Conservation (phyloP, 73 alveolate species). For the Durusdinium trenchii region DNA sequence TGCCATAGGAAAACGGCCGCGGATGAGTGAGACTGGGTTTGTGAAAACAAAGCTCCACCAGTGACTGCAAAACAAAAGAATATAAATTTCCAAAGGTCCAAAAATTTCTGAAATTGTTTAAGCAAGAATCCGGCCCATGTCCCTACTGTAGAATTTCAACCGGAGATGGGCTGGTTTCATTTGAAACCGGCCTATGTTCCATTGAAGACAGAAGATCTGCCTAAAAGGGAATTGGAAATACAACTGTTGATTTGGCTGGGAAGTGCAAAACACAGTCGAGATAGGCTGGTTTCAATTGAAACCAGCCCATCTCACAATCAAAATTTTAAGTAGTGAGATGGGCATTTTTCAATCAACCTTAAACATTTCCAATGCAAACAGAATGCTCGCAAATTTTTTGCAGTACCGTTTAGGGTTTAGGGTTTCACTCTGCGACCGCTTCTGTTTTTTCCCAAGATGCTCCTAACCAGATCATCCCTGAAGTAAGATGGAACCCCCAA, state of each 20-base stretch:
- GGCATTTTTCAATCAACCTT: not conserved
- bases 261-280: not conserved
- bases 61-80: no score
- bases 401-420: not conserved
- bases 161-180: constrained; percentile 39
- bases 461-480: not conserved
- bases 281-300: constrained; percentile 41
- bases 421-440: not conserved
- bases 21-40: not conserved
- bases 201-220: not conserved
- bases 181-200: constrained; percentile 7
- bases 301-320: not conserved
- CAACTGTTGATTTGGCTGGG: not conserved
- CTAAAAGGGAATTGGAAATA: not conserved
- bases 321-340: not conserved
- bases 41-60: no score
- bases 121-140: not conserved
- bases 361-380: no score
- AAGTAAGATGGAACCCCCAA: not conserved
- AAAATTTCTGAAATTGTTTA: not conserved
- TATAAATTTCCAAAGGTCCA: not conserved
- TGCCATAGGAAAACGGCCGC: no score
- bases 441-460: not conserved
- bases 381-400: not conserved
- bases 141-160: not conserved